Base-by-base conservation (phyloP, 1,139 yeast genomes). In the Debaryomycetaceae sp. region DNA sequence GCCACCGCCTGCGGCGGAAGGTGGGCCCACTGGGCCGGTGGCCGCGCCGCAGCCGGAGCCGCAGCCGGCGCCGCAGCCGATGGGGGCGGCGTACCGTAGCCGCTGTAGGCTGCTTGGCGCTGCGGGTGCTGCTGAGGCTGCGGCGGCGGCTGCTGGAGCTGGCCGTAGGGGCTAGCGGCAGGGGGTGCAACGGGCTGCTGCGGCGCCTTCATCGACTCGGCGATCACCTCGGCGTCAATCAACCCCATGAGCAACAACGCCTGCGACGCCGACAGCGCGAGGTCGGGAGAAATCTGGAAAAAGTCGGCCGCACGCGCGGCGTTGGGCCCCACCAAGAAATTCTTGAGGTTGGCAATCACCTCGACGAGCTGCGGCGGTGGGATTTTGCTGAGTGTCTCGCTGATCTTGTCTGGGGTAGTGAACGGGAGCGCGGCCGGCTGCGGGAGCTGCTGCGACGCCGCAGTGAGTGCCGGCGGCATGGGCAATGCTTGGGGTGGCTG, bases 211-310 rank as follows among this genome's bases (percentile, higher is more conserved):
- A 61, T 61, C 14, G 71, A 56, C 36, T 65, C 72, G 22, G 68
- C 64, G 17, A 82, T 75, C 13, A 79, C 81, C 25, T 75, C 78
- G 25, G 69, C 65, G 49, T 81, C 83, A 19, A 82, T 74, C 30
- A 82, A 65, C 1, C 91, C 93, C 89, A 82, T 81, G 29, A 80
- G 61, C n/a, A 82, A 53, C 39, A 83, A 60, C 3, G 86, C 83
- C 49, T 83, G 91, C 0, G 88, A 76, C 1, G 83, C 77, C 2
- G 83, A 67, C 2, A 75, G 59, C 4, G 86, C 80, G 28, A 81
- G 58, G 30, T 75, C 68, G 3, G 82, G 78, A 25, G 77, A 71
- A 21, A 76, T 61, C 36, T 64, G 72, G 37, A 78, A 63, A 27
- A 76, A 64, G 26, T 75, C 78, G 10, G 56, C 53, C 4, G 73